Evolutionary conservation across 2,329 filamentous ascomycete species (phyloP).

Genomic region (Fusarium sp.): DNA sequence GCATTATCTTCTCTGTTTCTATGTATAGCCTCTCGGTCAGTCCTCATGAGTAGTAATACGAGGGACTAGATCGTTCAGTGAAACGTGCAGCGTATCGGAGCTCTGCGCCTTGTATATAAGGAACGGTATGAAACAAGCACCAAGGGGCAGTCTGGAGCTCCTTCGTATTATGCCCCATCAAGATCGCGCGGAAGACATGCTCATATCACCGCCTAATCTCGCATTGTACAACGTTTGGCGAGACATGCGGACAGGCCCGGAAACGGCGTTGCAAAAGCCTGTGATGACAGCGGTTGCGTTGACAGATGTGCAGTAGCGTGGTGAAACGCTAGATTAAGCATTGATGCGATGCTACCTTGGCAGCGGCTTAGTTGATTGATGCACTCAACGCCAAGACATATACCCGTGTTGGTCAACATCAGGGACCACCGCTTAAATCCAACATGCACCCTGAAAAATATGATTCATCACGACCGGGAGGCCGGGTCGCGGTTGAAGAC

Average conservation of each 20-base stretch:
- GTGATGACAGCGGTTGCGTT: conserved; percentile 10
- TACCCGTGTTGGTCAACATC: conserved; percentile 13
- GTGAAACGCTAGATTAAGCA: conserved; percentile 41
- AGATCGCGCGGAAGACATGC: background rate
- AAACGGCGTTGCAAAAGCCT: background rate
- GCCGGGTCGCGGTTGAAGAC: conserved; percentile 1
- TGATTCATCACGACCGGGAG: background rate
- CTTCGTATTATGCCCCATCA: background rate
- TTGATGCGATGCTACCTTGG: conserved; percentile 45
- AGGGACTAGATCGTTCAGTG: conserved; percentile 10
- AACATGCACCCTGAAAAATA: background rate
- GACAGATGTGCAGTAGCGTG: conserved; percentile 29
- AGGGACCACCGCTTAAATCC: conserved; percentile 2
- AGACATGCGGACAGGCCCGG: background rate
- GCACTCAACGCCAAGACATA: conserved; percentile 30
- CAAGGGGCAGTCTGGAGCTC: background rate
- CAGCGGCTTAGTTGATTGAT: conserved; percentile 37
- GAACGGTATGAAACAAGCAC: conserved; percentile 14
- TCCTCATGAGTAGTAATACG: conserved; percentile 11
- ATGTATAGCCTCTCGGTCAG: conserved; percentile 13
- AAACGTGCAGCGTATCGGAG: conserved; percentile 27
- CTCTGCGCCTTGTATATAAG: conserved; percentile 4
- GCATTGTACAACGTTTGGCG: background rate
- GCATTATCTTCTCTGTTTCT: background rate
- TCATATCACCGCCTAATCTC: conserved; percentile 1